These are phyloP conservation scores for Cenococcum geophilum DNA, from an alignment of 495 filamentous ascomycete genomes.

Conservation along the genomic window DNA sequence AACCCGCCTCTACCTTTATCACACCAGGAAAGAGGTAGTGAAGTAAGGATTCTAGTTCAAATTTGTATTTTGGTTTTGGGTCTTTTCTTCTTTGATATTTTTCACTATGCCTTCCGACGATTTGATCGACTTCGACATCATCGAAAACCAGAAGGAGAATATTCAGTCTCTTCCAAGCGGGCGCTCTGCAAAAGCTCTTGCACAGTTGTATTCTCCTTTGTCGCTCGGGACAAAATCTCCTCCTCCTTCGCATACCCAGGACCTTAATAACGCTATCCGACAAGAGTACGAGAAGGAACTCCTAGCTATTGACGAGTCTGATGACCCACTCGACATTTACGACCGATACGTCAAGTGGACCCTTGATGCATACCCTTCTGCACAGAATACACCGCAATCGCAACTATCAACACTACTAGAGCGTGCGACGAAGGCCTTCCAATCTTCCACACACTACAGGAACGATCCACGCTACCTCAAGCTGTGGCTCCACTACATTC, in stretches of 20 bases:
- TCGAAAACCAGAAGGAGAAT: conserved; percentile 95
- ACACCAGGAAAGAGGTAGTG: too few relatives aligned
- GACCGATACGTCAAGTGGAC: conserved; percentile 98
- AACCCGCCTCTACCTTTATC: too few relatives aligned
- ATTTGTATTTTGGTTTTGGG: too few relatives aligned
- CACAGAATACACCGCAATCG: conserved; percentile 84
- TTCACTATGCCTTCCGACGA: conserved; percentile 46
- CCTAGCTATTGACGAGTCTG: conserved; percentile 67
- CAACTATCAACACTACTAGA: conserved; percentile 85
- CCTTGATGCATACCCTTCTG: conserved; percentile 86
- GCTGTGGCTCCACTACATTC: conserved; percentile 89
- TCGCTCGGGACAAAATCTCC: conserved; percentile 47
- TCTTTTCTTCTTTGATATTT: conserved; percentile 43
- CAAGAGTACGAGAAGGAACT: conserved; percentile 84
- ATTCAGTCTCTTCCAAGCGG: conserved; percentile 89
- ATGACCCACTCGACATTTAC: conserved; percentile 92
- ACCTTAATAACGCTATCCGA: conserved; percentile 67
- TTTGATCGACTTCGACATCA: conserved; percentile 85
- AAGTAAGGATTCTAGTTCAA: too few relatives aligned
- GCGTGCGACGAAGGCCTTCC: conserved; percentile 82
- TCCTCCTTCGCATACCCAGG: conserved; percentile 63
- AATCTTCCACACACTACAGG: conserved; percentile 77
- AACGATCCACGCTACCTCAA: conserved; percentile 92
- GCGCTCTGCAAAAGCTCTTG: conserved; percentile 82
- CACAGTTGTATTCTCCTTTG: conserved; percentile 69